Conservation (phyloP, 768 basidiomycete genomes). For the Mycena latifolia region DNA sequence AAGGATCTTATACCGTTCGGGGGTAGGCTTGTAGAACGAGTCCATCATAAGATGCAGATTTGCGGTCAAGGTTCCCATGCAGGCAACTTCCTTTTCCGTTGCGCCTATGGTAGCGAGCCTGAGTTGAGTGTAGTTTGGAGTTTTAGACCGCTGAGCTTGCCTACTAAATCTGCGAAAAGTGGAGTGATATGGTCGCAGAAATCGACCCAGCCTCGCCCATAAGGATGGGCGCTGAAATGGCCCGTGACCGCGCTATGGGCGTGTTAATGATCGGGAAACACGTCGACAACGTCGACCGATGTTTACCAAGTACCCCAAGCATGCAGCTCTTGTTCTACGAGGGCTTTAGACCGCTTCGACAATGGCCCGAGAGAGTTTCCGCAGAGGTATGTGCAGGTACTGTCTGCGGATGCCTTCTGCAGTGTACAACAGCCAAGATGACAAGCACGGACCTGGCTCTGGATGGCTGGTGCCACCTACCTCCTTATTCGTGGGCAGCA, state of each 20-base stretch:
- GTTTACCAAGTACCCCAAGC: constrained; percentile 84
- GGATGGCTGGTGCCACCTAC: constrained; percentile 56
- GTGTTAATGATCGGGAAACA: constrained; percentile 31
- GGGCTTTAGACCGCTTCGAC: constrained; percentile 75
- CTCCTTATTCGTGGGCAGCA: constrained; percentile 66
- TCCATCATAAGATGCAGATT: constrained; percentile 97
- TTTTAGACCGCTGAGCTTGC: constrained; percentile 54
- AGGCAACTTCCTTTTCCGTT: constrained; percentile 89
- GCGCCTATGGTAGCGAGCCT: constrained; percentile 69
- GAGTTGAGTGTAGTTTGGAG: constrained; percentile 34
- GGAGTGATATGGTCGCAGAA: constrained; percentile 81
- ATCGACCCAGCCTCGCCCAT: constrained; percentile 84
- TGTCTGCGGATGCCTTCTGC: constrained; percentile 50
- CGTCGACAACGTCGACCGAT: constrained; percentile 35
- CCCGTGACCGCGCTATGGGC: constrained; percentile 81
- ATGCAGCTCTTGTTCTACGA: constrained; percentile 85
- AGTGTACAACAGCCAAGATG: constrained; percentile 7
- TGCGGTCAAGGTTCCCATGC: constrained; percentile 94
- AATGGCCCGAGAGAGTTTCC: constrained; percentile 95
- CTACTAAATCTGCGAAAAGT: constrained; percentile 84
- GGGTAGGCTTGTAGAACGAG: constrained; percentile 92
- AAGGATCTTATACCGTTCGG: constrained; percentile 90
- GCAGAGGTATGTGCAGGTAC: constrained; percentile 85
- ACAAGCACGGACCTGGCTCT: constrained; percentile 51
- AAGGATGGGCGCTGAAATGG: constrained; percentile 88